These are phyloP conservation scores for Saccharomyces mikatae DNA, from an alignment of 805 yeast genomes.

Conservation along the genomic window DNA sequence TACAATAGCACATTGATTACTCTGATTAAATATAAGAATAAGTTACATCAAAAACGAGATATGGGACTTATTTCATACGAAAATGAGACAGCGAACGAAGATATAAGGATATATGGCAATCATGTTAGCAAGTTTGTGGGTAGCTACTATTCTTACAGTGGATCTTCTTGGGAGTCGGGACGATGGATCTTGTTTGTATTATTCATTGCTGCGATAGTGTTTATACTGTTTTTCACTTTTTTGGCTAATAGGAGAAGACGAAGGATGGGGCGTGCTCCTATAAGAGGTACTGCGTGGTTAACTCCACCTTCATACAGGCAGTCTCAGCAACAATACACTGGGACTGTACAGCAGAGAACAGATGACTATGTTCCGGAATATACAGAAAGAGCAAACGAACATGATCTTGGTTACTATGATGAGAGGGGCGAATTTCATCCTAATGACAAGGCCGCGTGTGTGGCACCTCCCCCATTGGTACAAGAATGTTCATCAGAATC, in stretches of 20 bases:
- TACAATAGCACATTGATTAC: background rate
- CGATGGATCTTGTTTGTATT: slow-evolving; percentile 63
- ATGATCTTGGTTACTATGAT: slow-evolving; percentile 73
- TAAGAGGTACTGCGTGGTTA: slow-evolving; percentile 76
- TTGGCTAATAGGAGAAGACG: slow-evolving; percentile 47
- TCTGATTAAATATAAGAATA: background rate
- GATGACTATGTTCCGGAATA: slow-evolving; percentile 61
- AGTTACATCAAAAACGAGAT: background rate
- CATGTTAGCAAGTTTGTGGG: background rate
- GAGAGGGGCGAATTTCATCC: slow-evolving; percentile 42
- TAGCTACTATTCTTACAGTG: background rate
- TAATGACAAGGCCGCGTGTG: slow-evolving; percentile 27
- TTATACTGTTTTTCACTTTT: slow-evolving; percentile 44
- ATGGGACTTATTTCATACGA: background rate
- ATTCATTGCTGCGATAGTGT: slow-evolving; percentile 40
- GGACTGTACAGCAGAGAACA: slow-evolving; percentile 14
- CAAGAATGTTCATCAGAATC: slow-evolving; percentile 39
- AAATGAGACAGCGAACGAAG: background rate
- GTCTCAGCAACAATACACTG: slow-evolving; percentile 49
- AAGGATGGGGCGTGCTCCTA: slow-evolving; percentile 42
- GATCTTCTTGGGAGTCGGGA: slow-evolving; percentile 33
- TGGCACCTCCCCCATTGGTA: slow-evolving; percentile 37
- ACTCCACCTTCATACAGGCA: slow-evolving; percentile 75
- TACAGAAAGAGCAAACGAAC: slow-evolving; percentile 51
- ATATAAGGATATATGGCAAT: background rate